phyloP scores from a whole-genome alignment of 257 asterid genomes.

The Scutellaria galericulata region DNA sequence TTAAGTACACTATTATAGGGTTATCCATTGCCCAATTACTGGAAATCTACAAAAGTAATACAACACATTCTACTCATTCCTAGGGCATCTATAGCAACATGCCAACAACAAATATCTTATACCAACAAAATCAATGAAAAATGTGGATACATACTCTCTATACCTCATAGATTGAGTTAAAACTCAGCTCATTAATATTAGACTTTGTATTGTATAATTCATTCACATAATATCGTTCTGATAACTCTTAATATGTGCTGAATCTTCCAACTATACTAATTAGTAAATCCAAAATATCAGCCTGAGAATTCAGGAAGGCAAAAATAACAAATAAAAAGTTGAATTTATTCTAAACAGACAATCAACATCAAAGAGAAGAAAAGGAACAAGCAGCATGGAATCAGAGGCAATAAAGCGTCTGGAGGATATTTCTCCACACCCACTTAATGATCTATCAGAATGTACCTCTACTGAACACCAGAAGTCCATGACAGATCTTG shows the following conservation, averaged over 20 bases:
- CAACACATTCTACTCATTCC: neutral
- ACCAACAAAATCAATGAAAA: constrained; percentile 5
- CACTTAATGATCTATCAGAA: neutral
- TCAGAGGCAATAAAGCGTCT: constrained; percentile 14
- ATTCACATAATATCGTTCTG: constrained; percentile 11
- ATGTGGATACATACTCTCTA: neutral
- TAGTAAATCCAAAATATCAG: neutral
- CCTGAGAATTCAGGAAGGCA: constrained; percentile 1
- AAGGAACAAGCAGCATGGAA: constrained; percentile 21
- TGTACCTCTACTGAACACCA: constrained; percentile 81
- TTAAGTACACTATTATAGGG: neutral
- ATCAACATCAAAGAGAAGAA: constrained; percentile 2
- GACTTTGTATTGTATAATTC: constrained; percentile 4
- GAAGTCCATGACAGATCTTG: constrained; percentile 77
- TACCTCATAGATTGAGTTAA: constrained; percentile 16
- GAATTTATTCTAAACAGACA: constrained; percentile 20
- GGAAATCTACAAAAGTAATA: constrained; percentile 4
- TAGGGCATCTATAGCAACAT: constrained; percentile 23
- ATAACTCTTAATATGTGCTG: constrained; percentile 27
- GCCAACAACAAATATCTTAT: constrained; percentile 13
- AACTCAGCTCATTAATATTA: constrained; percentile 17
- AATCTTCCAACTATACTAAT: constrained; percentile 13
- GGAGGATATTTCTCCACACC: constrained; percentile 12
- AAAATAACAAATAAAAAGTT: neutral
- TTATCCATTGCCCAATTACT: constrained; percentile 3